These are phyloP conservation scores for Metschnikowia similis DNA, from an alignment of 805 yeast genomes.

Conservation along the genomic window DNA sequence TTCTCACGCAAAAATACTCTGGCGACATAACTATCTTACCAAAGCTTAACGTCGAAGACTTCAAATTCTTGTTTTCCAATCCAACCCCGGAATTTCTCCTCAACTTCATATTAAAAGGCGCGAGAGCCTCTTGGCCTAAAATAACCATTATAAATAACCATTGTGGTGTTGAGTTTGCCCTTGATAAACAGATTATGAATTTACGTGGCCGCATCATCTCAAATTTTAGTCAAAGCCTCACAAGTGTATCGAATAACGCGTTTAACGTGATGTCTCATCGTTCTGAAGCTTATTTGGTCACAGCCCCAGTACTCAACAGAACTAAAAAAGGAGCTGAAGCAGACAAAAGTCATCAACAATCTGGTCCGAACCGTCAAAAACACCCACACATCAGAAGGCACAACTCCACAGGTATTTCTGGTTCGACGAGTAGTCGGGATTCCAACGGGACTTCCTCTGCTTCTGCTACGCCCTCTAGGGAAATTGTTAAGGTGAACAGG, in stretches of 20 bases:
- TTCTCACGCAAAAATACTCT: slow-evolving; percentile 80
- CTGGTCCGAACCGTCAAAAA: neutral
- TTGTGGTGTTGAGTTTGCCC: slow-evolving; percentile 82
- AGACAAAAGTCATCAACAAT: neutral
- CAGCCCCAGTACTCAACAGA: slow-evolving; percentile 11
- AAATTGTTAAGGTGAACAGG: neutral
- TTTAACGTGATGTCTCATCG: neutral
- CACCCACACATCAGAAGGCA: slow-evolving; percentile 24
- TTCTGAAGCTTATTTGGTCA: slow-evolving; percentile 12
- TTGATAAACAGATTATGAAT: slow-evolving; percentile 72
- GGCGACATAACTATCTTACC: slow-evolving; percentile 95
- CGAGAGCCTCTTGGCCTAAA: slow-evolving; percentile 92
- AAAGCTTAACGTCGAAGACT: slow-evolving; percentile 55
- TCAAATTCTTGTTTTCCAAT: slow-evolving; percentile 63
- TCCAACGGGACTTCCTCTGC: slow-evolving; percentile 2
- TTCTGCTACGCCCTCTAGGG: neutral
- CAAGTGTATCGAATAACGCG: slow-evolving; percentile 2
- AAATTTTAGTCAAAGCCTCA: slow-evolving; percentile 18
- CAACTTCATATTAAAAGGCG: slow-evolving; percentile 74
- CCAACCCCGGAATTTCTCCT: slow-evolving; percentile 76
- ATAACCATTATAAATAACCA: slow-evolving; percentile 81
- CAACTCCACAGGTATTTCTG: slow-evolving; percentile 13
- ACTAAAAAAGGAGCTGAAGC: neutral
- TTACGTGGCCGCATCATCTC: slow-evolving; percentile 59
- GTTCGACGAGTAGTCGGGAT: neutral